These are phyloP conservation scores for Saccharomyces mikatae DNA, from an alignment of 805 yeast genomes.

Conservation along the genomic window DNA sequence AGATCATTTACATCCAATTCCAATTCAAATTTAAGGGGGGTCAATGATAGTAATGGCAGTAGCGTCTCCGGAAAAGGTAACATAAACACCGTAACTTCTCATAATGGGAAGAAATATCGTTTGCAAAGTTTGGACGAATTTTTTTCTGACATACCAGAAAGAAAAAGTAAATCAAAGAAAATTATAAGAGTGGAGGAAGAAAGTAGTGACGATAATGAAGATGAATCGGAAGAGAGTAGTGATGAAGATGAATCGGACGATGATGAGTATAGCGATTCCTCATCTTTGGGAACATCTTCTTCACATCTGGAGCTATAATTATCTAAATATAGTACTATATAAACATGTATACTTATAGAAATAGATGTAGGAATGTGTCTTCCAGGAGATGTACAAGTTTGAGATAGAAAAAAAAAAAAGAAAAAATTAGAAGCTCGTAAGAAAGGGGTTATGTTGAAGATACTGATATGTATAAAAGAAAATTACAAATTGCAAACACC, in stretches of 20 bases:
- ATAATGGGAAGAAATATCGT: constrained; percentile 38
- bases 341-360: too few relatives aligned
- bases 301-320: not conserved
- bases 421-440: not conserved
- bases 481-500: not conserved
- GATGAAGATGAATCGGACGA: not conserved
- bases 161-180: constrained; percentile 29
- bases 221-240: constrained; percentile 22
- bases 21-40: not conserved
- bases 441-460: not conserved
- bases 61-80: not conserved
- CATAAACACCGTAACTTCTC: constrained; percentile 8
- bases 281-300: not conserved
- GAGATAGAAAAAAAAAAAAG: not conserved
- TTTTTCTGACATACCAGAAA: constrained; percentile 43
- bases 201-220: constrained; percentile 27
- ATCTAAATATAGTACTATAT: not conserved
- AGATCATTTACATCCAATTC: constrained; percentile 8
- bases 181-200: constrained; percentile 28
- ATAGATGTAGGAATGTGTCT: not conserved
- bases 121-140: constrained; percentile 84
- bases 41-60: not conserved
- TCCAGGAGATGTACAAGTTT: not conserved
- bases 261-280: not conserved
- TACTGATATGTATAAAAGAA: not conserved